A percentile compares a stretch with the other conserved stretches of the same genome.
These are phyloP conservation scores for Amphichorda felina DNA, from an alignment of 2,329 filamentous ascomycete genomes.

Conservation along the genomic window DNA sequence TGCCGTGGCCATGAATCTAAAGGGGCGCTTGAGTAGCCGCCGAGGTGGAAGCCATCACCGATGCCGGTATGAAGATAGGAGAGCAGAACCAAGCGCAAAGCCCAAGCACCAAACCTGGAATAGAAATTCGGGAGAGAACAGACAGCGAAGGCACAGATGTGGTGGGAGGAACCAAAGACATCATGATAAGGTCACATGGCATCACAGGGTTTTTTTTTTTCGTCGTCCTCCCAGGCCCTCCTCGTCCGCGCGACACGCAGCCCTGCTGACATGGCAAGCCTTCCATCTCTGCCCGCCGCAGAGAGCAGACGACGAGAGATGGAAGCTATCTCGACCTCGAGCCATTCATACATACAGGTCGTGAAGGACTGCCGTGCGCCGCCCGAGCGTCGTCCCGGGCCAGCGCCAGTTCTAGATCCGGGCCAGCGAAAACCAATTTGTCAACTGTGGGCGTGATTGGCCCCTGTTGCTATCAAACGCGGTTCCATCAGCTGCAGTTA, in stretches of 20 bases:
- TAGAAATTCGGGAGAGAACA: constrained; percentile 1
- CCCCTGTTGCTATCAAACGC: neutral
- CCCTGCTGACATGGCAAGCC: too few species aligned
- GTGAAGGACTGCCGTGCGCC: too few species aligned
- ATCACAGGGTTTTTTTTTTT: neutral
- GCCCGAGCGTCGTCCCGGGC: too few species aligned
- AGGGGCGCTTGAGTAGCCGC: neutral
- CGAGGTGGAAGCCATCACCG: neutral
- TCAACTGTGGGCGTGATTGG: neutral
- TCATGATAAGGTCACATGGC: neutral
- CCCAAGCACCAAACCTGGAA: neutral
- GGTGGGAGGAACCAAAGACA: too few species aligned
- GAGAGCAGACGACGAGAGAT: neutral
- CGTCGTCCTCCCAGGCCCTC: too few species aligned
- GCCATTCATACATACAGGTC: neutral
- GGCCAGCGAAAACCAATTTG: neutral
- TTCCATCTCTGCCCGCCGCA: too few species aligned
- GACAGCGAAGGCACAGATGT: neutral
- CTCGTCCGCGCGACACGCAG: too few species aligned
- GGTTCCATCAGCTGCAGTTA: neutral
- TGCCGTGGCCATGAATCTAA: neutral
- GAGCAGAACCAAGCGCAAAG: neutral
- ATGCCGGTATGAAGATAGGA: neutral
- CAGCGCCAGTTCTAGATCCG: constrained; percentile 1
- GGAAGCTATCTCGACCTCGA: neutral